Evolutionary conservation across 768 basidiomycete species (phyloP).

Genomic region (Lactifluus rugatus): DNA sequence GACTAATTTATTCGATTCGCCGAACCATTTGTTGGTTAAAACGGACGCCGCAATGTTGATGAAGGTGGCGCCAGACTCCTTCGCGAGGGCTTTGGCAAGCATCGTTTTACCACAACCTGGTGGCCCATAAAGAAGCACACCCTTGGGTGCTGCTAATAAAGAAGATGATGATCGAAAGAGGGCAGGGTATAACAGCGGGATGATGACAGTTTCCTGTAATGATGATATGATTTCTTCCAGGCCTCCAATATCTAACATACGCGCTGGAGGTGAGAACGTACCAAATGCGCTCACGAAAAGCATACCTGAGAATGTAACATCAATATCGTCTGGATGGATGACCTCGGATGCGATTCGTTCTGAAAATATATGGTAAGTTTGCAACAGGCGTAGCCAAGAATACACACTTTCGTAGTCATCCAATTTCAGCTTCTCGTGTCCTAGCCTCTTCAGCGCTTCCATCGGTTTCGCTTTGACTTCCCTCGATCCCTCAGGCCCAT

Average conservation of each 20-base stretch:
- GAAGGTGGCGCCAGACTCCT: slow-evolving; percentile 94
- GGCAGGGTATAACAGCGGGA: slow-evolving; percentile 82
- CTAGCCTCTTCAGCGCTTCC: slow-evolving; percentile 60
- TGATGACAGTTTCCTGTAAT: slow-evolving; percentile 91
- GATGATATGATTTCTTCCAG: slow-evolving; percentile 84
- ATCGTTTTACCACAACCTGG: slow-evolving; percentile 99
- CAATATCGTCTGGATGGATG: slow-evolving; percentile 85
- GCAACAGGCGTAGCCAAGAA: neutral
- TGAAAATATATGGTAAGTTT: slow-evolving; percentile 24
- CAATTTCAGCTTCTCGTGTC: slow-evolving; percentile 64
- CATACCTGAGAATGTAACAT: slow-evolving; percentile 63
- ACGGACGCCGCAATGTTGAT: slow-evolving; percentile 77
- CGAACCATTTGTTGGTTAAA: slow-evolving; percentile 76
- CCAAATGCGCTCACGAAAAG: neutral
- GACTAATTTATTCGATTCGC: slow-evolving; percentile 91
- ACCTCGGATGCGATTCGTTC: slow-evolving; percentile 87
- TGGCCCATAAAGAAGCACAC: slow-evolving; percentile 90
- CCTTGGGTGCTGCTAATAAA: slow-evolving; percentile 86
- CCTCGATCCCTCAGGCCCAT: slow-evolving; percentile 40
- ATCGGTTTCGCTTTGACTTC: slow-evolving; percentile 59
- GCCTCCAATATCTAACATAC: slow-evolving; percentile 71
- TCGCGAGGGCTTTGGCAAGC: slow-evolving; percentile 97
- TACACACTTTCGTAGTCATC: slow-evolving; percentile 83
- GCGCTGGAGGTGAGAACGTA: neutral
- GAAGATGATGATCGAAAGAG: slow-evolving; percentile 76